A percentile compares a stretch with the other conserved stretches of the same genome.
These are phyloP conservation scores for Calonectria montana DNA, from an alignment of 2,329 filamentous ascomycete genomes.

Conservation along the genomic window DNA sequence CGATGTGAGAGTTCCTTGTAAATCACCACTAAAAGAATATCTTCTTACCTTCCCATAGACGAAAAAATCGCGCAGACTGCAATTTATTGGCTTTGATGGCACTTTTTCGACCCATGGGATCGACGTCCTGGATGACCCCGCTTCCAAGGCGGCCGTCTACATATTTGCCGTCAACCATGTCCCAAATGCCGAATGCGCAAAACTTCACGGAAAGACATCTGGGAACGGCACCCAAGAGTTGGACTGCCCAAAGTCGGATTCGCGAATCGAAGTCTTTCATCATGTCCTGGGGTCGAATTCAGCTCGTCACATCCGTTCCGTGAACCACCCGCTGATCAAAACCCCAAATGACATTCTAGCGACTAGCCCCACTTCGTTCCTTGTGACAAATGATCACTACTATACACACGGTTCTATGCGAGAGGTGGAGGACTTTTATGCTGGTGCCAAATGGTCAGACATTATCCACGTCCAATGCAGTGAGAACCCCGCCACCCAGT, in stretches of 20 bases:
- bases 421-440: constrained; percentile 58
- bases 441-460: constrained; percentile 59
- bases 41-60: neutral
- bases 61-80: constrained; percentile 43
- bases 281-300: constrained; percentile 58
- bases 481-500: constrained; percentile 44
- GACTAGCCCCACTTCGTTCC: constrained; percentile 58
- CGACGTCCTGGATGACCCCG: constrained; percentile 65
- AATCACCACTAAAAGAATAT: too few relatives aligned
- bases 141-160: constrained; percentile 59
- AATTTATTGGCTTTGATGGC: constrained; percentile 61
- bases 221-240: constrained; percentile 26
- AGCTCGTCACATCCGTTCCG: constrained; percentile 61
- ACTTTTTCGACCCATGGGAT: constrained; percentile 71
- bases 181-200: constrained; percentile 57
- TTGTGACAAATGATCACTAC: constrained; percentile 70
- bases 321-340: constrained; percentile 62
- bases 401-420: constrained; percentile 62
- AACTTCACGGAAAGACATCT: neutral
- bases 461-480: constrained; percentile 54
- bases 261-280: constrained; percentile 69
- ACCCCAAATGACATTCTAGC: constrained; percentile 71
- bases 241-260: constrained; percentile 55
- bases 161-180: constrained; percentile 72
- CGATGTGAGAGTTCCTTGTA: constrained; percentile 49